Percentiles rank a stretch among this genome's conserved stretches.
Evolutionary conservation across 495 filamentous ascomycete species (phyloP).

Genomic region (Astrothelium macrocarpum): DNA sequence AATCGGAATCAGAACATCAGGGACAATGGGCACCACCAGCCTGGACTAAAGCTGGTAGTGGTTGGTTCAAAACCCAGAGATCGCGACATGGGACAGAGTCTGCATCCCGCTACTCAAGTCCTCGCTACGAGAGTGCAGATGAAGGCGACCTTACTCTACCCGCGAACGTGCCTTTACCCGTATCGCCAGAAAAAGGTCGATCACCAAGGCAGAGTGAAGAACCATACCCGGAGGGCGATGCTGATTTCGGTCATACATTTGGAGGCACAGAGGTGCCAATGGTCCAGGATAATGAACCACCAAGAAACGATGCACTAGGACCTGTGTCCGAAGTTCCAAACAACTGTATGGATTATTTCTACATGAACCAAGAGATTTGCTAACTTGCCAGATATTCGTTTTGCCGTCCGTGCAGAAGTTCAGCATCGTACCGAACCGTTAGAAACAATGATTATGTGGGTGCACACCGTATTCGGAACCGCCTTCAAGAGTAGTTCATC

Average conservation of each 20-base stretch:
- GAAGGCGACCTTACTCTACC: conserved; percentile 49
- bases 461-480: conserved; percentile 46
- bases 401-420: conserved; percentile 75
- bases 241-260: conserved; percentile 19
- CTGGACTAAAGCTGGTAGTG: conserved; percentile 44
- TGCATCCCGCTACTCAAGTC: conserved; percentile 45
- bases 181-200: conserved; percentile 43
- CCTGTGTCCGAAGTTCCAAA: conserved; percentile 38
- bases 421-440: conserved; percentile 79
- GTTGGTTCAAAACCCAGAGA: conserved; percentile 51
- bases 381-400: conserved; percentile 63
- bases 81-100: conserved; percentile 35
- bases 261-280: conserved; percentile 5
- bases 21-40: conserved; percentile 54
- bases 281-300: conserved; percentile 27
- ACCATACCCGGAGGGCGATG: conserved; percentile 19
- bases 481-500: conserved; percentile 58
- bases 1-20: conserved; percentile 28
- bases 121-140: conserved; percentile 46
- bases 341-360: conserved; percentile 40
- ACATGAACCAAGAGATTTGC: conserved; percentile 21
- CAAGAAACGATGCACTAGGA: not conserved
- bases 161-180: conserved; percentile 49
- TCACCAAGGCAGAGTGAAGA: conserved; percentile 28
- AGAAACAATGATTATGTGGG: conserved; percentile 56